A percentile compares a stretch with the other conserved stretches of the same genome.
Evolutionary conservation across 768 basidiomycete genomes (phyloP).

Genomic region (Clathrus columnatus): DNA sequence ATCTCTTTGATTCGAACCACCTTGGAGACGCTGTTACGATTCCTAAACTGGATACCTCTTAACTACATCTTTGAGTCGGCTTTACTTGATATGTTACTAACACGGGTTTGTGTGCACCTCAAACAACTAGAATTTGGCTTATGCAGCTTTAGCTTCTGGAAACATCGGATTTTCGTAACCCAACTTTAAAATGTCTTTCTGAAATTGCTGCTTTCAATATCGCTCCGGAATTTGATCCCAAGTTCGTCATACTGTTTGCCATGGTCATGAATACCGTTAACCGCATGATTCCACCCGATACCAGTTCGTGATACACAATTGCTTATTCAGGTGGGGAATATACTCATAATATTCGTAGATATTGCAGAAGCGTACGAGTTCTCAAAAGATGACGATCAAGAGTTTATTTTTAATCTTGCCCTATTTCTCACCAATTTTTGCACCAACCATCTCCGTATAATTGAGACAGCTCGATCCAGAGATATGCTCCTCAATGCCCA

Average conservation of each 20-base stretch:
- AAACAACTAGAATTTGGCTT: background rate
- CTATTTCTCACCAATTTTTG: conserved; percentile 98
- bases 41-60: conserved; percentile 98
- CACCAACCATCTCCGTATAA: conserved; percentile 84
- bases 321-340: background rate
- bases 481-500: conserved; percentile 95
- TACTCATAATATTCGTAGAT: conserved; percentile 27
- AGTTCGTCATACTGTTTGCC: conserved; percentile 95
- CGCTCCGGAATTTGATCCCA: conserved; percentile 93
- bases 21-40: conserved; percentile 87
- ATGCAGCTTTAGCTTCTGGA: conserved; percentile 74
- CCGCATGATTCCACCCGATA: conserved; percentile 92
- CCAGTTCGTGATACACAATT: conserved; percentile 32
- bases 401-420: conserved; percentile 93
- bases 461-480: conserved; percentile 84
- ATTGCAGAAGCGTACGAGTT: conserved; percentile 87
- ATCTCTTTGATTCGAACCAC: conserved; percentile 90
- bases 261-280: conserved; percentile 98
- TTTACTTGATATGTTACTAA: conserved; percentile 88
- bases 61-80: conserved; percentile 99
- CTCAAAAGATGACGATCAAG: conserved; percentile 87
- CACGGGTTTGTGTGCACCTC: conserved; percentile 74
- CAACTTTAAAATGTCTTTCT: conserved; percentile 92
- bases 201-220: conserved; percentile 94
- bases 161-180: conserved; percentile 92